Evolutionary conservation across 352 stramenopile genomes (phyloP).

Genomic region (Phytophthora melonis): DNA sequence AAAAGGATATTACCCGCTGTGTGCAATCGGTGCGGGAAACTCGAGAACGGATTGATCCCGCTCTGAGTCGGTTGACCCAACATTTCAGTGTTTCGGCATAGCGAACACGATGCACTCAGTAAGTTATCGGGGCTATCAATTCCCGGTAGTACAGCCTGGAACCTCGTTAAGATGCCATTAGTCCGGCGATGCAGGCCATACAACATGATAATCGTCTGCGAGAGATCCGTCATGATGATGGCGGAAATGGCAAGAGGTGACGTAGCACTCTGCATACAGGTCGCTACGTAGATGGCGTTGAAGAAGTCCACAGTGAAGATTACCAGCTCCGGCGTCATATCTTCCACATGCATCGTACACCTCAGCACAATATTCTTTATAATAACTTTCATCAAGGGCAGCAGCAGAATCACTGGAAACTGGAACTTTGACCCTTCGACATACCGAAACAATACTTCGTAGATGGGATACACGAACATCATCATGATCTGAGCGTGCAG

Average conservation of each 20-base stretch:
- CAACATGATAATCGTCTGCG: background rate
- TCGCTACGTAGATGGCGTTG: background rate
- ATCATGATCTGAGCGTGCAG: background rate
- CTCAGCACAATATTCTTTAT: background rate
- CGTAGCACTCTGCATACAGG: background rate
- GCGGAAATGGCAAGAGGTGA: background rate
- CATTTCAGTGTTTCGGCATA: background rate
- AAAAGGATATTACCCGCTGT: background rate
- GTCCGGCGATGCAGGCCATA: background rate
- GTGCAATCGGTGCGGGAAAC: background rate
- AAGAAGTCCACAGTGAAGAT: background rate
- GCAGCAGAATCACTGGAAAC: background rate
- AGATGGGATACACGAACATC: slow-evolving; percentile 29
- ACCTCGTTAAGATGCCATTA: background rate
- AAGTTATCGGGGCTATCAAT: background rate
- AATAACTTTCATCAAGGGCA: background rate
- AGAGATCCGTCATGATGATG: background rate
- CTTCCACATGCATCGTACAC: background rate
- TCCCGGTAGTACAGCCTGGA: background rate
- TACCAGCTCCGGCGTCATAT: background rate
- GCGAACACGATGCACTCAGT: background rate
- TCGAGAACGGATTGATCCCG: background rate
- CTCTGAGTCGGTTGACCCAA: background rate
- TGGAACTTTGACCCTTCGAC: background rate
- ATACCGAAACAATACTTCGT: background rate